Base-by-base conservation (phyloP, 148 eudicot genomes). In the Vaccinium corymbosum region DNA sequence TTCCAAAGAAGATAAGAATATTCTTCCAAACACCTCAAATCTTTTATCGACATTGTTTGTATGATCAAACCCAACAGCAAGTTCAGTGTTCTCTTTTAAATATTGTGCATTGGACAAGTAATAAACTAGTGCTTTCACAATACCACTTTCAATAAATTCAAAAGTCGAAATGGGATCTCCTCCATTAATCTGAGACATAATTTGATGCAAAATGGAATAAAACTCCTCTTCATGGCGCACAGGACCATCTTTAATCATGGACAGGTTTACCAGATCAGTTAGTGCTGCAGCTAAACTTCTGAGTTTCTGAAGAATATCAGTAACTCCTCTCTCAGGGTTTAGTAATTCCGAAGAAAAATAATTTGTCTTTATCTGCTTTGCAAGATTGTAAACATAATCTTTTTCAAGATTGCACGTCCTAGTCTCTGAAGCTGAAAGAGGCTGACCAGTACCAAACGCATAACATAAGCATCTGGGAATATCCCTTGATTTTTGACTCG, bases 61-160 rank as follows among this genome's bases (percentile, higher is more conserved):
- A 25, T 83, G 87, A 74, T 81, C 51, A 42, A 35, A 22, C 70
- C 82, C 86, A 81, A 80, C 83, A 74, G 79, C 35, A 78, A 57
- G 53, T 82, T 82, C 81, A 82, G 82, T 56, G 75, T 78, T 86
- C 62, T 80, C 88, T 79, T 75, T 57, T 56, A 80, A 62, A 86
- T 86, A 91, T 61, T 82, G 88, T 72, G 91, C 93, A 83, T 86
- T 89, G 11, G 89, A 90, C 38, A 97, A 89, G 85, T 91, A 97
- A 74, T 85, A 90, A 64, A 92, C 87, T 64, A 97, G 80, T 75
- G 97, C 92, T 84, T 89, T 94, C 32, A 94, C 81, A 71, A 94
- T 92, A 68, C 99, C 97, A 91, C 99, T 97, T 86, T 93, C 99
- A 66, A 97, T 87, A 80, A 97, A 91, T 78, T 94, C 99, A 92